Evolutionary conservation across 352 stramenopile species (phyloP).

Genomic region (Blastocystis sp.): DNA sequence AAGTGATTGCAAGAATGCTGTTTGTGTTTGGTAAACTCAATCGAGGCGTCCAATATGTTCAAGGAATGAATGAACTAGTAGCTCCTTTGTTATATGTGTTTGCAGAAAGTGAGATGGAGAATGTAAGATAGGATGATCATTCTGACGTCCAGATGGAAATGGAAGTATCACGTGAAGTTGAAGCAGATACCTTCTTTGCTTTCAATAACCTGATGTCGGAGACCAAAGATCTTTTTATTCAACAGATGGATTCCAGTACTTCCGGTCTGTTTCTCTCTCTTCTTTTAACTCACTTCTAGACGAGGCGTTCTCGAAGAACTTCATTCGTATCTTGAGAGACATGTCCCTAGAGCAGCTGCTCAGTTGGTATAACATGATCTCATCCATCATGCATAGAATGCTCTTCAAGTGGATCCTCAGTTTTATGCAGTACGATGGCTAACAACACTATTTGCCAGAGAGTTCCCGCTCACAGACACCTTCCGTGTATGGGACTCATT

Average conservation of each 20-base stretch:
- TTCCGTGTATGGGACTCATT: conserved; percentile 77
- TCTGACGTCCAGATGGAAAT: conserved; percentile 62
- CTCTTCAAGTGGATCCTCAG: conserved; percentile 69
- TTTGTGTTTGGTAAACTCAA: conserved; percentile 77
- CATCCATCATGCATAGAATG: background rate
- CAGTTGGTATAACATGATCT: background rate
- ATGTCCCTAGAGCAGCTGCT: background rate
- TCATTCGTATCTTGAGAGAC: conserved; percentile 64
- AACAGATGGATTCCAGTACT: conserved; percentile 62
- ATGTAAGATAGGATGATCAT: background rate
- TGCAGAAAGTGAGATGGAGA: conserved; percentile 61
- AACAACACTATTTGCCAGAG: conserved; percentile 74
- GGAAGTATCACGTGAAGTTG: conserved; percentile 51
- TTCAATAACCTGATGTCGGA: conserved; percentile 74
- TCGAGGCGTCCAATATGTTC: conserved; percentile 74
- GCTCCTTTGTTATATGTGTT: conserved; percentile 74
- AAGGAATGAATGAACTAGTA: conserved; percentile 80
- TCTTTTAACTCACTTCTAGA: conserved; percentile 1
- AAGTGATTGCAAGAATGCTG: conserved; percentile 71
- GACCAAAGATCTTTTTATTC: conserved; percentile 72
- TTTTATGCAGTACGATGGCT: conserved; percentile 77
- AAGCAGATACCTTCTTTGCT: conserved; percentile 75
- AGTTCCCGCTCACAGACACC: conserved; percentile 74
- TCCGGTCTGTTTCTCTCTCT: conserved; percentile 12
- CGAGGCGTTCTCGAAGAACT: conserved; percentile 67